Conservation (phyloP, 345 rosid genomes). For the Fremontodendron californicum region DNA sequence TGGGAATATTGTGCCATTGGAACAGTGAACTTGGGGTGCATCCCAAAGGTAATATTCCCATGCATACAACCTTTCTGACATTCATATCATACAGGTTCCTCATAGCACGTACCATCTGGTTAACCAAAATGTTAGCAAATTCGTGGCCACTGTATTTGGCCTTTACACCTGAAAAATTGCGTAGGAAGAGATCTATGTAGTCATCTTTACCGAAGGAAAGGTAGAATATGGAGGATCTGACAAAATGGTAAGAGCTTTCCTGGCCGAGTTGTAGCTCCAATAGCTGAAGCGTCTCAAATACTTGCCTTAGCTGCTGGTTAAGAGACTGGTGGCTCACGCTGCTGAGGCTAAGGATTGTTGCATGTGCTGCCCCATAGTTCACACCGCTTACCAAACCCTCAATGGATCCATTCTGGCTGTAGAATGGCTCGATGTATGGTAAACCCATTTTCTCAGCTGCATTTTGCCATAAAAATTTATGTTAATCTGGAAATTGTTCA, state of each 20-base stretch:
- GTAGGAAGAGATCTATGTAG: constrained; percentile 48
- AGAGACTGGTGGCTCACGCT: constrained; percentile 51
- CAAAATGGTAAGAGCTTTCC: constrained; percentile 23
- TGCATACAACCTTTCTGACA: constrained; percentile 41
- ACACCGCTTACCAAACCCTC: constrained; percentile 37
- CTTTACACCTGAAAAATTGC: constrained; percentile 38
- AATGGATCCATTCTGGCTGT: constrained; percentile 48
- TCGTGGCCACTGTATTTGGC: constrained; percentile 37
- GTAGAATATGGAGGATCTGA: constrained; percentile 51
- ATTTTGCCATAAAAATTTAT: not conserved
- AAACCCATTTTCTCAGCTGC: constrained; percentile 57
- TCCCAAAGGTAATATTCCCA: constrained; percentile 59
- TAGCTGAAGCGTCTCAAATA: constrained; percentile 53
- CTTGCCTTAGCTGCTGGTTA: constrained; percentile 59
- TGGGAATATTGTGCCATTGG: constrained; percentile 37
- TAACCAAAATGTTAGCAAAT: constrained; percentile 43
- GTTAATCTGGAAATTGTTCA: not conserved
- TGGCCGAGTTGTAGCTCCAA: constrained; percentile 43
- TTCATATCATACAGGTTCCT: constrained; percentile 44
- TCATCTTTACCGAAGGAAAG: constrained; percentile 73
- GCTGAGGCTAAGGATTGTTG: constrained; percentile 45
- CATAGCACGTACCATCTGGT: constrained; percentile 48
- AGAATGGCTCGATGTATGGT: constrained; percentile 36
- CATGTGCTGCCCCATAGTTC: constrained; percentile 57
- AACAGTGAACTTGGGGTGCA: constrained; percentile 45